Conservation (phyloP, 2,329 filamentous ascomycete genomes). For the Lecanicillium sp. region DNA sequence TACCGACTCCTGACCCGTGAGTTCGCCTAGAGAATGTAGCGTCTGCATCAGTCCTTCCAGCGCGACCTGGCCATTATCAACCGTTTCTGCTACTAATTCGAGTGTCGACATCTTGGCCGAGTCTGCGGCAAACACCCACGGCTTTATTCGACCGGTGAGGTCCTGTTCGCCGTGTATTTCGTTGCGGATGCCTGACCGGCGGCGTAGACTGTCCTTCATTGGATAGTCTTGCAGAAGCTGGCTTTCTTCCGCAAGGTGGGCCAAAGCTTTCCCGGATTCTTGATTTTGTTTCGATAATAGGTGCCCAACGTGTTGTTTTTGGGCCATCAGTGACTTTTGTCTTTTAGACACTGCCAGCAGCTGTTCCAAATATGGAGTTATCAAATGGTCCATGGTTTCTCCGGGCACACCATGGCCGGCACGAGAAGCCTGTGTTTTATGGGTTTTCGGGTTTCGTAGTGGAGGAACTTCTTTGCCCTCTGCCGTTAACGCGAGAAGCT, state of each 20-base stretch:
- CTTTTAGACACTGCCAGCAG: conserved; percentile 45
- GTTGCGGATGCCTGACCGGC: conserved; percentile 34
- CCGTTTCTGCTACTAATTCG: conserved; percentile 50
- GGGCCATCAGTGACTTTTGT: conserved; percentile 49
- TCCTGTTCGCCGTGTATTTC: conserved; percentile 31
- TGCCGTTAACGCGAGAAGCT: conserved; percentile 33
- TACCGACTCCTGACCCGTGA: conserved; percentile 32
- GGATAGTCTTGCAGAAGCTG: conserved; percentile 49
- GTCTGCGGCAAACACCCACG: conserved; percentile 54
- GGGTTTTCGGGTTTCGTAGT: conserved; percentile 12
- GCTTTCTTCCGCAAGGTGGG: conserved; percentile 53
- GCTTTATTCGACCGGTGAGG: conserved; percentile 37
- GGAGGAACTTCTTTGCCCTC: conserved; percentile 23
- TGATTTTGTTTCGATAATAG: conserved; percentile 42
- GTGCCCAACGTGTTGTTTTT: conserved; percentile 49
- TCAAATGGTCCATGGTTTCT: conserved; percentile 30
- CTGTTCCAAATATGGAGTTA: conserved; percentile 48
- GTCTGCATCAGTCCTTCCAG: conserved; percentile 44
- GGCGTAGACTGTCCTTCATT: conserved; percentile 25
- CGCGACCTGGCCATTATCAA: conserved; percentile 50
- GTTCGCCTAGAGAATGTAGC: conserved; percentile 39
- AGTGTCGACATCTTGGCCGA: conserved; percentile 51
- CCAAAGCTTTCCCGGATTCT: conserved; percentile 41
- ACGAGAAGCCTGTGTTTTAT: conserved; percentile 3
- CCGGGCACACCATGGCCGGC: too few relatives aligned